Base-by-base conservation (phyloP, 2,329 filamentous ascomycete species). In the Alternaria atra region DNA sequence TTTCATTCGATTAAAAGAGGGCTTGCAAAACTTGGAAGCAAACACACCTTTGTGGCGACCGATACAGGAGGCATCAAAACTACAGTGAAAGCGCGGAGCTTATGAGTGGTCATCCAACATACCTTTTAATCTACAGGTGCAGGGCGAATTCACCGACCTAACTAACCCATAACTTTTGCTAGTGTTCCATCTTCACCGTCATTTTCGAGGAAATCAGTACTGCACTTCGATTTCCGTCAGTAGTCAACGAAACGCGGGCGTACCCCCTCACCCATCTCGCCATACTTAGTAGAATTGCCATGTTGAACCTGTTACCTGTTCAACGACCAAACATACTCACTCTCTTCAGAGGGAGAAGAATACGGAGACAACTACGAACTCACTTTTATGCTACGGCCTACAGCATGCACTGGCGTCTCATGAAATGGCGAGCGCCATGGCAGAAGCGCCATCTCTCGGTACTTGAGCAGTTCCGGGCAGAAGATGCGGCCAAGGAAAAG, bases 341-440 rank as follows among this genome's bases (percentile, higher is more conserved):
- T 17, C 8, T 43, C 5, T 23, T 17, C n/a, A 1, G 1, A 25
- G 30, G 25, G 8, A 15, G n/a, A 23, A n/a, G 12, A 25, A 25
- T 15, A 9, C 13, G 20, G n/a, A 35, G 15, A 25, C 17, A 9
- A 25, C 8, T 12, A 15, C 35, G n/a, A 9, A 17, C n/a, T 17
- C 8, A 12, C 15, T 6, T 17, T 20, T 9, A 37, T 35, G 17
- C 29, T 20, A 9, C 13, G n/a, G 10, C 13, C 25, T 34, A n/a
- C 42, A 42, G 6, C 43, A 59, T 59, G 57, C 57, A 59, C 32
- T 59, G 51, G 51, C 51, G 57, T 29, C 51, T 51, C 35, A 51
- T 59, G 23, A 59, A 59, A 30, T 42, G 44, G 43, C 43, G 51
- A 12, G 39, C 39, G 29, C 56, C 51, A 20, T 43, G 44, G 43